These are phyloP conservation scores for Globisporangium spiculum DNA, from an alignment of 352 stramenopile species.

Conservation along the genomic window DNA sequence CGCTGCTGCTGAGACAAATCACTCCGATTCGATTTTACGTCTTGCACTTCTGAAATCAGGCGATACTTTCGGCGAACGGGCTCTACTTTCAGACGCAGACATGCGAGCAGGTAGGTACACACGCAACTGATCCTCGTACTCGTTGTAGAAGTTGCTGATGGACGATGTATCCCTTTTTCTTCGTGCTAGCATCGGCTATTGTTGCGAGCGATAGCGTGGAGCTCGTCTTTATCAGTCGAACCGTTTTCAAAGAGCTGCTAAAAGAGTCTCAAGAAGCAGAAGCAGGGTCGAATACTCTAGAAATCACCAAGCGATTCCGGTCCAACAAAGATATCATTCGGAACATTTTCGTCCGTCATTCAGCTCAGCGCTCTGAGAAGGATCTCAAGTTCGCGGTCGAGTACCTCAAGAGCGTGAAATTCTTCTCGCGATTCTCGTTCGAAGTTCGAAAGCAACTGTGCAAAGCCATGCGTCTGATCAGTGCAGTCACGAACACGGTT, in stretches of 20 bases:
- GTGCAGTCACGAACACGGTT: slow-evolving; percentile 72
- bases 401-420: slow-evolving; percentile 86
- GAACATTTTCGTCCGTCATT: slow-evolving; percentile 77
- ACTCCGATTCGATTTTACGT: slow-evolving; percentile 24
- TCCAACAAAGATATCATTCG: slow-evolving; percentile 87
- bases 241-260: slow-evolving; percentile 63
- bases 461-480: slow-evolving; percentile 79
- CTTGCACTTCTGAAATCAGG: slow-evolving; percentile 45
- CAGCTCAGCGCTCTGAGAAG: slow-evolving; percentile 69
- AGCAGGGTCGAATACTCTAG: slow-evolving; percentile 38
- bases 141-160: neutral
- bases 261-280: slow-evolving; percentile 56
- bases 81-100: slow-evolving; percentile 57
- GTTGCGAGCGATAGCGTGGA: slow-evolving; percentile 49
- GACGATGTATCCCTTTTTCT: neutral
- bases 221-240: slow-evolving; percentile 66
- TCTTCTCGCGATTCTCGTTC: slow-evolving; percentile 83
- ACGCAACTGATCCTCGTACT: neutral
- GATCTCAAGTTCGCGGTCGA: slow-evolving; percentile 85
- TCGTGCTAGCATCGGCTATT: slow-evolving; percentile 44
- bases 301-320: slow-evolving; percentile 73
- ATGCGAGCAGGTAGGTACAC: slow-evolving; percentile 62
- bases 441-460: slow-evolving; percentile 85
- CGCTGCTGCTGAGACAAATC: neutral
- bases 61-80: slow-evolving; percentile 77